Evolutionary conservation across 208 protist genomes (phyloP).

Genomic region (Leishmania martiniquensis): DNA sequence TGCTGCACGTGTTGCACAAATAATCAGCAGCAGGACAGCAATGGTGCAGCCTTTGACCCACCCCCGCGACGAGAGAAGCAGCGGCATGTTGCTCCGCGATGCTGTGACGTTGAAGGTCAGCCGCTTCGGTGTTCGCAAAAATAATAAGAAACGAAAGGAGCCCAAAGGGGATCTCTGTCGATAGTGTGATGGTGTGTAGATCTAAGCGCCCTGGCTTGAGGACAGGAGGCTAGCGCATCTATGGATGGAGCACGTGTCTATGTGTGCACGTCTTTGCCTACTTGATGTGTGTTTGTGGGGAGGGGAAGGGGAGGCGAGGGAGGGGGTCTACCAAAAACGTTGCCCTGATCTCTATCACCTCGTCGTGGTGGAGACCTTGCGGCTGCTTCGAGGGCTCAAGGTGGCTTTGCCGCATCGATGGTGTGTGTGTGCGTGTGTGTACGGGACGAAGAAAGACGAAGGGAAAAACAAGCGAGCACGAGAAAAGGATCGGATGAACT

Average conservation of each 20-base stretch:
- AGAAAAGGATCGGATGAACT: not conserved
- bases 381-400: too few species aligned
- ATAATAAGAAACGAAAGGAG: not conserved
- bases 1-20: constrained; percentile 1
- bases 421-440: not conserved
- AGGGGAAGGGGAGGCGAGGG: not conserved
- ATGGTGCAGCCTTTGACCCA: not conserved
- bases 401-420: not conserved
- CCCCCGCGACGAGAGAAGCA: not conserved
- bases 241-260: constrained; percentile 2
- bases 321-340: too few species aligned
- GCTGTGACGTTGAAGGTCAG: not conserved
- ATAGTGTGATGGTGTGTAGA: not conserved
- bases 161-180: not conserved
- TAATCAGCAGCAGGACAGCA: not conserved
- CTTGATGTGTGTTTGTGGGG: not conserved
- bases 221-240: not conserved
- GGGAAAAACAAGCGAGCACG: not conserved
- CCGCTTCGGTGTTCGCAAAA: not conserved
- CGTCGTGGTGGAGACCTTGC: too few species aligned
- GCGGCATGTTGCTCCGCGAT: not conserved
- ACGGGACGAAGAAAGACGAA: not conserved
- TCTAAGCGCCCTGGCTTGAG: not conserved
- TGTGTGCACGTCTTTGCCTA: not conserved
- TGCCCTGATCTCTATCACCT: too few species aligned